phyloP scores from a whole-genome alignment of 225 moss, liverwort and hornwort species.

The Sphagnum contortum region DNA sequence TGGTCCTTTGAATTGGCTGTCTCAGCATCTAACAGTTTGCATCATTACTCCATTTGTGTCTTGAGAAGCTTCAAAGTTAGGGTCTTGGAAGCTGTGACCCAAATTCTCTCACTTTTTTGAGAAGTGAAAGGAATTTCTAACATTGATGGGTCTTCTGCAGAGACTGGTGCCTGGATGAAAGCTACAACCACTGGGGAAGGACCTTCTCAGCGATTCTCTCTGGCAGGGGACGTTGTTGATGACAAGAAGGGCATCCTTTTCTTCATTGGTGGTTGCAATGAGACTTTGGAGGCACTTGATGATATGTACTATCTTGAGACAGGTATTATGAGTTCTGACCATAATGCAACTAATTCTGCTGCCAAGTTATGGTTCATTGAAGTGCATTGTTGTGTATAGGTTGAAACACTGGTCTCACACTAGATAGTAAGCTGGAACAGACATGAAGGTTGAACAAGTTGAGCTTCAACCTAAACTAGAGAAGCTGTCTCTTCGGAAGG shows the following conservation, averaged over 20 bases:
- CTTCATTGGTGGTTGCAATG: conserved; percentile 91
- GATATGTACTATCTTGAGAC: conserved; percentile 95
- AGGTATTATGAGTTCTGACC: conserved; percentile 23
- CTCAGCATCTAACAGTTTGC: too few relatives aligned
- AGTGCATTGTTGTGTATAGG: too few relatives aligned
- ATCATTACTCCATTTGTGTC: too few relatives aligned
- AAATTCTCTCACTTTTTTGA: too few relatives aligned
- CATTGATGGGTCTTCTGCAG: conserved; percentile 11
- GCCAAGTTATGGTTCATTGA: too few relatives aligned
- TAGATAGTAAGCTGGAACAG: conserved; percentile 11
- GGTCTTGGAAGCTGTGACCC: too few relatives aligned
- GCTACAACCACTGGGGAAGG: conserved; percentile 62
- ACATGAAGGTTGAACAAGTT: conserved; percentile 70
- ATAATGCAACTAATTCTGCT: too few relatives aligned
- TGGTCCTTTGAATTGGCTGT: too few relatives aligned
- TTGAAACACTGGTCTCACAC: too few relatives aligned
- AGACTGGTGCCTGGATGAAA: conserved; percentile 81
- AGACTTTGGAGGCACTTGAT: conserved; percentile 87
- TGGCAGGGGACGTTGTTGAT: conserved; percentile 84
- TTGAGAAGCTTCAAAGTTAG: too few relatives aligned
- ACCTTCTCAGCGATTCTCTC: conserved; percentile 80
- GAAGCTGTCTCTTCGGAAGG: conserved; percentile 84
- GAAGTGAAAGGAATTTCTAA: too few relatives aligned
- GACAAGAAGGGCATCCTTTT: conserved; percentile 64
- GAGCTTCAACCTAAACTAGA: conserved; percentile 81